Base-by-base conservation (phyloP, 257 asterid genomes). In the Craterostigma plantagineum region DNA sequence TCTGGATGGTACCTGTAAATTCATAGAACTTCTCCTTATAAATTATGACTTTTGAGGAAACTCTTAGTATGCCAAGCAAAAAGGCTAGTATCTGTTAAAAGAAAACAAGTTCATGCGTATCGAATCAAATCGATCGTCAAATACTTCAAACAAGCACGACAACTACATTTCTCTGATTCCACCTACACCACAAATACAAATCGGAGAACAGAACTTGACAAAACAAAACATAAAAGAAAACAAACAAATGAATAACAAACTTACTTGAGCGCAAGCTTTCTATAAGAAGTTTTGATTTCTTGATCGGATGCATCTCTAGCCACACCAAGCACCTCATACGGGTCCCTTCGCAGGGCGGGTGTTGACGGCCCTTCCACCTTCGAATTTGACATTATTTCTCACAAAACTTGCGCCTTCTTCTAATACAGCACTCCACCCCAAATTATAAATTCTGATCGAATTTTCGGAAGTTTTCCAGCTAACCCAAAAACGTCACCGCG, bases 251-350 rank as follows among this genome's bases (percentile, higher is more conserved):
- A n/a, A n/a, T n/a, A n/a, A n/a, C n/a, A n/a, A 55, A 64, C 78
- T 38, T 68, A 90, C 99, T 83, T 90, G 49, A 90, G 91, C 55
- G 99, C 99, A 57, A 90, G 96, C 72, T 80, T 90, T 54, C 99
- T 67, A 50, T 90, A 90, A 53, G 99, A 92, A 60, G 94, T 77
- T 66, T 90, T 90, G 49, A 90, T 84, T 50, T 90, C 99, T 65
- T 90, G 94, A 62, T 90, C 99, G 52, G 95, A 69, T 48, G 94
- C 69, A 46, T 90, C 99, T 60, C 74, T 79, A 11, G 92, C 38
- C 11, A 84, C 99, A 30, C 65, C 67, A 46, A 90, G 69, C 65
- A 90, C 99, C 73, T 83, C 99, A 46, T 90, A 90, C 0, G 99
- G 99, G 59, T 90, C 99, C 58, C 87, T 64, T 48, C 99, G 64